These are phyloP conservation scores for Trypanosoma theileri DNA, from an alignment of 208 protist genomes.

Conservation along the genomic window DNA sequence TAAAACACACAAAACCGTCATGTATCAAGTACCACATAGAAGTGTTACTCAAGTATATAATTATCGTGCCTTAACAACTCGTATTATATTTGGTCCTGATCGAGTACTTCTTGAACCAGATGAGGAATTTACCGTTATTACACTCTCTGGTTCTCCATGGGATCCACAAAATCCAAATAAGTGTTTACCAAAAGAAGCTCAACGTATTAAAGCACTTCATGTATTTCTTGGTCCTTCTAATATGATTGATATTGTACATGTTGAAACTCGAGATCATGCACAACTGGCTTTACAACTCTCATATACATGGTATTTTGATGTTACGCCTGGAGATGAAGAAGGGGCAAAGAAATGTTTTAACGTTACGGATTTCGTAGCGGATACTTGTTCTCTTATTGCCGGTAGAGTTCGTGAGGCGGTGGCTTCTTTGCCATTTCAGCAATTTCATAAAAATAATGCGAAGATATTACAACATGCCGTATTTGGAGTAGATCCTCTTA, in stretches of 20 bases:
- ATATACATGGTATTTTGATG: slow-evolving; percentile 92
- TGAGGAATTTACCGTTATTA: slow-evolving; percentile 85
- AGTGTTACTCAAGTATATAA: slow-evolving; percentile 96
- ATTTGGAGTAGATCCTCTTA: slow-evolving; percentile 78
- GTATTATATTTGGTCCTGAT: slow-evolving; percentile 84
- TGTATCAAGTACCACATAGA: slow-evolving; percentile 93
- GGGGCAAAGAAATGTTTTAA: slow-evolving; percentile 71
- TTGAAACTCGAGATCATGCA: slow-evolving; percentile 89
- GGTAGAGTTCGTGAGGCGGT: slow-evolving; percentile 80
- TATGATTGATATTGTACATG: slow-evolving; percentile 93
- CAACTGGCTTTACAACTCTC: slow-evolving; percentile 81
- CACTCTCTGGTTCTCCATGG: slow-evolving; percentile 85
- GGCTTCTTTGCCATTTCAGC: slow-evolving; percentile 79
- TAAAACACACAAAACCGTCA: slow-evolving; percentile 83
- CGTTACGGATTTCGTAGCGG: slow-evolving; percentile 85
- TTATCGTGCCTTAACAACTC: slow-evolving; percentile 85
- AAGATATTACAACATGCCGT: slow-evolving; percentile 65
- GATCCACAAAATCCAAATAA: slow-evolving; percentile 77
- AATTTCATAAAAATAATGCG: slow-evolving; percentile 85
- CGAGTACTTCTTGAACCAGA: slow-evolving; percentile 77
- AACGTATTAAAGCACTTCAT: slow-evolving; percentile 73
- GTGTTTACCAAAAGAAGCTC: slow-evolving; percentile 70
- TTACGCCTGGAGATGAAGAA: slow-evolving; percentile 47
- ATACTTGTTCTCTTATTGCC: slow-evolving; percentile 85
- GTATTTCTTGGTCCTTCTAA: slow-evolving; percentile 93